phyloP scores from a whole-genome alignment of 257 asterid species.

The Petrea volubilis region DNA sequence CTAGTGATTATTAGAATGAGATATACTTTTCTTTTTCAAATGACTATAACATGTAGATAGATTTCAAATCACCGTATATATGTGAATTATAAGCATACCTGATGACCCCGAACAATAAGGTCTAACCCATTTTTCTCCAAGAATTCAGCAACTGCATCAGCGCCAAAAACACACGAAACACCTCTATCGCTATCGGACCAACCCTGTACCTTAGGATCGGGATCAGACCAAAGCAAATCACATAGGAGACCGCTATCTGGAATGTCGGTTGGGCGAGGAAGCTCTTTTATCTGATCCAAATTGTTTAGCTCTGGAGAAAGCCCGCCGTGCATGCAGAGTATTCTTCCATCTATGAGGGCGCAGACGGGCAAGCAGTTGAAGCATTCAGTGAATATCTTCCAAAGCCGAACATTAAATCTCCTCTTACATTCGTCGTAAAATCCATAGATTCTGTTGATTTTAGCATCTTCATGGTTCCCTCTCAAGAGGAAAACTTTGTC shows the following conservation, averaged over 20 bases:
- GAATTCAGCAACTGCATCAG: conserved; percentile 64
- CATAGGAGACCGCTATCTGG: conserved; percentile 72
- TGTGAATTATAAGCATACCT: conserved; percentile 44
- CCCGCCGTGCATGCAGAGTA: conserved; percentile 84
- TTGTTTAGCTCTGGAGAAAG: conserved; percentile 63
- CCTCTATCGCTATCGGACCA: conserved; percentile 82
- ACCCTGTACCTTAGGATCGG: conserved; percentile 62
- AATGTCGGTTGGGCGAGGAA: conserved; percentile 61
- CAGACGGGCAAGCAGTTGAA: conserved; percentile 75
- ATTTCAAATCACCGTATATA: too few relatives aligned
- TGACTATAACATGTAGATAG: too few relatives aligned
- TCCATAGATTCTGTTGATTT: conserved; percentile 76
- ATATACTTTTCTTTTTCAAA: too few relatives aligned
- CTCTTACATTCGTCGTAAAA: conserved; percentile 81
- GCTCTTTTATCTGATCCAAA: conserved; percentile 57
- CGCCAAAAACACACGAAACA: conserved; percentile 72
- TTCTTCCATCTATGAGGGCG: conserved; percentile 74
- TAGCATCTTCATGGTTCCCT: conserved; percentile 89
- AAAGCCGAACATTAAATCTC: conserved; percentile 73
- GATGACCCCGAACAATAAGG: conserved; percentile 81
- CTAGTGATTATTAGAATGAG: too few relatives aligned
- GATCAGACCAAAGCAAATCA: conserved; percentile 82
- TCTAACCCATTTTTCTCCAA: conserved; percentile 58
- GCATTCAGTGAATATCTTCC: conserved; percentile 85
- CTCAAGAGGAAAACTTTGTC: conserved; percentile 64